Base-by-base conservation (phyloP, 176 grass and related monocot species). In the Oryza australiensis region DNA sequence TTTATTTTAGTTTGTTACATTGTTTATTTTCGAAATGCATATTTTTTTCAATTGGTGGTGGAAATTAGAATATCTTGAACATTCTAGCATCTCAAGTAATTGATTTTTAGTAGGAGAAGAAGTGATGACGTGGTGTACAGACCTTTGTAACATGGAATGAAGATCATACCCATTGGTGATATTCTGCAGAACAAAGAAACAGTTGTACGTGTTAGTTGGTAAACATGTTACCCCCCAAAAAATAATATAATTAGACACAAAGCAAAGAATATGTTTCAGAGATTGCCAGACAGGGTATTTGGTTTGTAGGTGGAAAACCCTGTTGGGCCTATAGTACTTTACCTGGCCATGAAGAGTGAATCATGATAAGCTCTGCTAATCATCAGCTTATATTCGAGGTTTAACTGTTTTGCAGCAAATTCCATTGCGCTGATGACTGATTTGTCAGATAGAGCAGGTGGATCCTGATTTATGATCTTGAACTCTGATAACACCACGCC, bases 61-160 rank as follows among this genome's bases (percentile, higher is more conserved):
- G 4, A 35, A 53, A 15, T 20, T 26, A 30, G 6, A 34, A 12
- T 51, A 45, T 43, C 55, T 82, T 1, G 0, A 63, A 33, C 12
- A 32, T 18, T 33, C 7, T 3, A 10, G 3, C 6, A 45, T 66
- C 33, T 66, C 27, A 22, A 48, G 0, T 68, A 27, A 29, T 68
- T 26, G 8, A 26, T n/a, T 29, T 32, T 41, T 38, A 26, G 42
- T 16, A 80, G 28, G 26, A 64, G 29, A 59, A 23, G 59, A 80
- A 41, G 63, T 48, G 43, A 12, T 78, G 60, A 12, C 64, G 55
- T 78, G 67, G 65, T 80, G n/a, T 30, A 74, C 84, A 79, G 23
- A 98, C 96, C 96, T 95, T 98, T 98, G 79, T 98, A 98, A 78
- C 92, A 98, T 14, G 95, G 92, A 79, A 98, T 98, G 82, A 98